These are phyloP conservation scores for Exophiala phaeomuriformis DNA, from an alignment of 2,329 filamentous ascomycete genomes.

Conservation along the genomic window DNA sequence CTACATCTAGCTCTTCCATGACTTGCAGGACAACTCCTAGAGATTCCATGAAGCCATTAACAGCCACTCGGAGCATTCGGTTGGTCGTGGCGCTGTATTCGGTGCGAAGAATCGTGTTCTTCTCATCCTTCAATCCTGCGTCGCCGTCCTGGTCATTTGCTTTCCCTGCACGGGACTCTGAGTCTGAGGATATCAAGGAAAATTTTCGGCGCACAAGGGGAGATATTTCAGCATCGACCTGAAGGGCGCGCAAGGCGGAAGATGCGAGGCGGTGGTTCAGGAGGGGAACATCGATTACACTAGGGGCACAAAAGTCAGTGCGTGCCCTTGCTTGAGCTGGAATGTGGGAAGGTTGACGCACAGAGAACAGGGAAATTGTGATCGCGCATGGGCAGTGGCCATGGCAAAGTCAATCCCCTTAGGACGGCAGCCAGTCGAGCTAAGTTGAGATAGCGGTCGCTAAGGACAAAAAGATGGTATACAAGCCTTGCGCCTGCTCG, in stretches of 20 bases:
- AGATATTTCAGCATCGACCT: constrained; percentile 85
- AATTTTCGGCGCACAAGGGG: constrained; percentile 70
- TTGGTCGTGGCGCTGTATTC: constrained; percentile 86
- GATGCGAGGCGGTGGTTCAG: constrained; percentile 70
- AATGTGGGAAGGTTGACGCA: constrained; percentile 19
- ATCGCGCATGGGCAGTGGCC: constrained; percentile 27
- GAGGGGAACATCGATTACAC: constrained; percentile 70
- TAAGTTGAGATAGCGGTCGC: neutral
- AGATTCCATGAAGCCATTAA: constrained; percentile 94
- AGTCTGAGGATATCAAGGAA: constrained; percentile 41
- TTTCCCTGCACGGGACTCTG: neutral
- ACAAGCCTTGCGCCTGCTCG: neutral
- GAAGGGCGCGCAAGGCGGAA: constrained; percentile 65
- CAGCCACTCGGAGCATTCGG: constrained; percentile 89
- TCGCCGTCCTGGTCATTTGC: constrained; percentile 23
- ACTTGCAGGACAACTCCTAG: constrained; percentile 75
- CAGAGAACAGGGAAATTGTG: constrained; percentile 37
- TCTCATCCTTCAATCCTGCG: constrained; percentile 29
- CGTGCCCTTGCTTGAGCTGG: neutral
- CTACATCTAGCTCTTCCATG: constrained; percentile 82
- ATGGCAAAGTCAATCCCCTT: constrained; percentile 1
- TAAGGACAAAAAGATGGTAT: neutral
- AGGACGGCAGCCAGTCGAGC: too few relatives aligned
- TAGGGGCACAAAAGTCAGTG: constrained; percentile 32
- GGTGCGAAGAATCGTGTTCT: constrained; percentile 56